Conservation (phyloP, 129 eudicot species). For the Kitagawia praeruptora region DNA sequence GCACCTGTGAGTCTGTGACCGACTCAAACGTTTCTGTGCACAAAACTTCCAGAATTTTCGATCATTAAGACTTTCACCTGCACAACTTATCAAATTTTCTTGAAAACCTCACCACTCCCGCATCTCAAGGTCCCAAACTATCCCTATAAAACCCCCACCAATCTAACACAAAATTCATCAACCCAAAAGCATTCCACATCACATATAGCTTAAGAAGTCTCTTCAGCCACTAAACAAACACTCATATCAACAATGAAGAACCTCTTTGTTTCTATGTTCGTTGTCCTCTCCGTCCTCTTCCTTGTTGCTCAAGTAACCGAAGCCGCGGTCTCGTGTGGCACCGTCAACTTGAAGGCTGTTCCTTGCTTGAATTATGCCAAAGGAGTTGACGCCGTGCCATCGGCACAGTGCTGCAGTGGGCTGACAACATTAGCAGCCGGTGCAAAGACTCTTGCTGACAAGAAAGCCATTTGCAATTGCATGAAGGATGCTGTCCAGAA, state of each 20-base stretch:
- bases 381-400: conserved; percentile 20
- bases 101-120: not conserved
- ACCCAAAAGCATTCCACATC: not conserved
- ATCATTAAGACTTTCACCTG: not conserved
- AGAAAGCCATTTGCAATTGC: conserved; percentile 36
- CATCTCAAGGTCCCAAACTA: not conserved
- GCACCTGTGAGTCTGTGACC: not conserved
- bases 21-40: not conserved
- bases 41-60: not conserved
- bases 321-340: conserved; percentile 18
- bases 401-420: conserved; percentile 21
- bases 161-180: not conserved
- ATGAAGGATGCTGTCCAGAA: conserved; percentile 30
- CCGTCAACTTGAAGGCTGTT: conserved; percentile 24
- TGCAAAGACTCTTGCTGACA: conserved; percentile 25
- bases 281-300: conserved; percentile 24
- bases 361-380: conserved; percentile 26
- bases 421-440: conserved; percentile 20
- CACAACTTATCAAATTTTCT: conserved; percentile 3
- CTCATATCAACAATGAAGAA: conserved; percentile 18
- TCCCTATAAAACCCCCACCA: not conserved
- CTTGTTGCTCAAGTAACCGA: conserved; percentile 20
- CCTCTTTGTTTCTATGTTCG: conserved; percentile 15
- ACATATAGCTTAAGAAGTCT: not conserved
- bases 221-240: not conserved